These are phyloP conservation scores for Aquilaria malaccensis DNA, from an alignment of 345 rosid species.

Conservation along the genomic window DNA sequence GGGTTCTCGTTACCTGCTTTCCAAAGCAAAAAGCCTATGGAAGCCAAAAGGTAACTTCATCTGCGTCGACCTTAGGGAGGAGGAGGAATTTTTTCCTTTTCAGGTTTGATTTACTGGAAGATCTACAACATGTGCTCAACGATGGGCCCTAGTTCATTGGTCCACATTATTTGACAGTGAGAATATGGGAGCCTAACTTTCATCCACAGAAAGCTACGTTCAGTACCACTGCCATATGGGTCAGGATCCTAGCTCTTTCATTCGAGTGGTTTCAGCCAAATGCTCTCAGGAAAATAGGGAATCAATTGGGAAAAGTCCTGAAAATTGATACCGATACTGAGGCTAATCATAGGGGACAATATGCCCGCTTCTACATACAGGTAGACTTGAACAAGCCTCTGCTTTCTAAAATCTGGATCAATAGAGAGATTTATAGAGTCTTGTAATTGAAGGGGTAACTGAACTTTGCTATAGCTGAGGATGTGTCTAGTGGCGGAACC, in stretches of 20 bases:
- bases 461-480: background rate
- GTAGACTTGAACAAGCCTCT: background rate
- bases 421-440: background rate
- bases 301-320: background rate
- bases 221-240: background rate
- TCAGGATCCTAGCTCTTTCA: background rate
- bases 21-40: background rate
- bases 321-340: background rate
- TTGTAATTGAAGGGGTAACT: background rate
- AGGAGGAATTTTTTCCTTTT: background rate
- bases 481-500: background rate
- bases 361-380: background rate
- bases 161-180: background rate
- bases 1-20: background rate
- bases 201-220: background rate
- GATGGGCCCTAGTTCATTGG: background rate
- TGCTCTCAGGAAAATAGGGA: background rate
- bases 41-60: background rate
- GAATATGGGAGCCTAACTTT: background rate
- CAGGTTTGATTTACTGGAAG: background rate
- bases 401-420: background rate
- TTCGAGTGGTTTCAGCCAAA: background rate
- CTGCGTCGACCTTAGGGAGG: background rate
- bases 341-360: background rate
- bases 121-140: background rate